Base-by-base conservation (phyloP, 768 basidiomycete species). In the Phaffia australis region DNA sequence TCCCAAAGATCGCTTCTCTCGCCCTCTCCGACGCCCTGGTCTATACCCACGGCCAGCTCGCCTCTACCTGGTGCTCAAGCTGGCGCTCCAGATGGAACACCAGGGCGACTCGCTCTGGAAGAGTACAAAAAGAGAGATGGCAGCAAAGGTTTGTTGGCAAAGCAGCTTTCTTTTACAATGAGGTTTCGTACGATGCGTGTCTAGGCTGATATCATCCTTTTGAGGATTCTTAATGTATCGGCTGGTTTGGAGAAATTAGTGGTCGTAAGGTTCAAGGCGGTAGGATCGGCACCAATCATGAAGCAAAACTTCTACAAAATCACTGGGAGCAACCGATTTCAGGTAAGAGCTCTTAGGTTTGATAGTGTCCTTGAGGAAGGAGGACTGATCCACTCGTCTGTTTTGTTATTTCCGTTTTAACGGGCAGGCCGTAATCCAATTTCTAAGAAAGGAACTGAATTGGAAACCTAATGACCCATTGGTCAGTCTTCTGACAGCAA, bases 271-370 rank as follows among this genome's bases (percentile, higher is more conserved):
- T 99, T 99, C 83, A 93, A 93, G 75, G 92, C 94, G 1, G 88
- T 95, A 14, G 94, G 94, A 56, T 93, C 94, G 72, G 94, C 93
- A 0, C 94, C 94, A 0, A 92, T 99, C 73, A 95, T 99, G 93
- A 93, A 88, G 78, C 89, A 94, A 78, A 97, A 94, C 79, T 88
- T 93, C 72, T 97, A 91, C 84, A 94, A 93, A 81, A 93, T 97
- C 73, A 91, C 92, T 0, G 88, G 92, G 16, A 85, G 87, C 50
- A 92, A 95, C 75, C 82, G 87, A 63, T 99, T 97, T 72, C 91
- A 95, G 75, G 88, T 69, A 46, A 47, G 67, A 5, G 15, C 15
- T 5, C n/a, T 25, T 63, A 2, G 1, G 35, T 35, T 51, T 63
- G 18, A 16, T 27, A 18, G 19, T 60, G 6, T 9, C 42, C 5